Evolutionary conservation across 1,284 basidiomycete genomes (phyloP), one percentile per base, ranked within the genome.

Genomic region (Cutaneotrichosporon arboriforme): DNA sequence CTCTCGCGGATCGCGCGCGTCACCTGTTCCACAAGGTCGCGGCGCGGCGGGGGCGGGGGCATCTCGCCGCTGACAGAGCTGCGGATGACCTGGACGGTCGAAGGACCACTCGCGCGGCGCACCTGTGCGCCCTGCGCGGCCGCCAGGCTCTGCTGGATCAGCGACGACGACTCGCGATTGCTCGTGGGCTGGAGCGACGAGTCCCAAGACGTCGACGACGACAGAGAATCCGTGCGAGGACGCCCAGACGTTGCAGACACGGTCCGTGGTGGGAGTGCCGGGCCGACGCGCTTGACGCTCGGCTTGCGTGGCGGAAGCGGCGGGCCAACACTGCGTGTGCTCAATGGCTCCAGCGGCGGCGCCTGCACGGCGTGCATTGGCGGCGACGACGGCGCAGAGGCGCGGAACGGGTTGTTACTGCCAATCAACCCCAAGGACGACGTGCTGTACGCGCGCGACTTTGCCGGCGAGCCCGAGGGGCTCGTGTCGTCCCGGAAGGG

Each of bases 301-400:
- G 54, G 51, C 38, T 60, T 59, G 20, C 59, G 54, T 0, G 61
- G 57, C 3, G 59, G 61, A 4, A 60, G 49, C 1, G 58, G 59
- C 8, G 59, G 58, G 0, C 52, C 51, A 12, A 48, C 41, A 14
- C 31, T 20, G 18, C 33, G 33, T 21, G 18, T 22, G 15, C 21
- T 26, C 23, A 12, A 40, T 17, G 17, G 18, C 18, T 17, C 10
- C 23, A 14, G 45, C 42, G 34, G 38, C 33, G 21, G 15, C 18
- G 31, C 22, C 9, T 12, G 37, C 46, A 26, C 21, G 8, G 38
- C 26, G 7, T 5, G 26, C 26, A 31, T 31, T 5, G 26, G 26
- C 26, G 26, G 26, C 26, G 26, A 31, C 22, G 41, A 15, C 1
- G 41, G n/a, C 14, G 34, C 36, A 4, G 36, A 14, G 15, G 26